phyloP scores from a whole-genome alignment of 2,329 filamentous ascomycete species.

The Ceratocystis ficicola region DNA sequence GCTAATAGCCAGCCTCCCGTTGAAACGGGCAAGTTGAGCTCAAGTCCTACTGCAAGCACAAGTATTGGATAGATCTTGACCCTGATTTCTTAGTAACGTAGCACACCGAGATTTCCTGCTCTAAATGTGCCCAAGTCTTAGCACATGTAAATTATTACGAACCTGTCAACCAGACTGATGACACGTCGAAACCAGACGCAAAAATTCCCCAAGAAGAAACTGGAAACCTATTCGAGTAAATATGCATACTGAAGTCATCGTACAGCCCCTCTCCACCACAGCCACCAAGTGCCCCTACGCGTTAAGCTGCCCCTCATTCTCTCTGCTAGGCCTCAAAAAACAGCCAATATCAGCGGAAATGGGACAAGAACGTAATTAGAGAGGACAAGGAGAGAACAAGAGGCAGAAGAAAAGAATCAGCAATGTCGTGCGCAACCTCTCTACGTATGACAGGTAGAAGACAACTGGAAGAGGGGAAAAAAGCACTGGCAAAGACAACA shows the following conservation, averaged over 20 bases:
- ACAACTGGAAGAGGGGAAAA: background rate
- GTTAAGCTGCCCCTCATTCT: background rate
- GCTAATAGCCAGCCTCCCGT: background rate
- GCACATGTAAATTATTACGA: background rate
- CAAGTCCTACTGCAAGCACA: background rate
- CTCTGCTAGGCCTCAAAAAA: slow-evolving; percentile 6
- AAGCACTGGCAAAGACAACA: background rate
- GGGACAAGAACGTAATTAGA: background rate
- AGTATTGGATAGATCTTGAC: background rate
- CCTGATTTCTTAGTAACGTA: slow-evolving; percentile 6
- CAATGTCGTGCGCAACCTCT: background rate
- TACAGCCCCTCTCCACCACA: slow-evolving; percentile 11
- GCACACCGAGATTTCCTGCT: background rate
- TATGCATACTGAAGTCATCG: slow-evolving; percentile 9
- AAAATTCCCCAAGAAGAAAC: background rate
- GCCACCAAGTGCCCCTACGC: slow-evolving; percentile 10
- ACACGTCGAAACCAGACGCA: background rate
- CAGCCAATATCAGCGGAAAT: slow-evolving; percentile 8
- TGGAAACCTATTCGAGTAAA: background rate
- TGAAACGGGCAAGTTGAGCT: background rate
- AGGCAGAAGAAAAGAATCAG: background rate
- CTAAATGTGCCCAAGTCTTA: background rate
- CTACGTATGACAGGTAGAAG: background rate
- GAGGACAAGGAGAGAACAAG: slow-evolving; percentile 1
- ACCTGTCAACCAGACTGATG: background rate